phyloP scores from a whole-genome alignment of 2,329 filamentous ascomycete genomes.

The Cordyceps javanica region DNA sequence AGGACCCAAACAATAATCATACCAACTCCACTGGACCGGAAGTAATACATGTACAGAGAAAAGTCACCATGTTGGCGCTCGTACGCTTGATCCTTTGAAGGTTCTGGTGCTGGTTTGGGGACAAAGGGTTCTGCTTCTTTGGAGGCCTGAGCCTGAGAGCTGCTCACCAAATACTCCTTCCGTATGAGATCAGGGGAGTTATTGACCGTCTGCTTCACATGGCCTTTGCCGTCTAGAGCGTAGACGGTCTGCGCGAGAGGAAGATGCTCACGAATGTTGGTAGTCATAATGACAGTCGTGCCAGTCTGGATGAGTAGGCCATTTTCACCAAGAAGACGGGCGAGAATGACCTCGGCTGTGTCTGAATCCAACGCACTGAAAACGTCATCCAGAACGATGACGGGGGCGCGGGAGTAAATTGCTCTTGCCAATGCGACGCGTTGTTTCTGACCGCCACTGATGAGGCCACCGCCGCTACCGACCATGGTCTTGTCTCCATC shows the following conservation, averaged over 20 bases:
- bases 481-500: constrained; percentile 11
- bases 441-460: constrained; percentile 21
- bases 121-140: neutral
- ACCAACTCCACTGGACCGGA: neutral
- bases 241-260: constrained; percentile 8
- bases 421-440: constrained; percentile 61
- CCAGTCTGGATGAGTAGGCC: constrained; percentile 17
- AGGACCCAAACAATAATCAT: neutral
- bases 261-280: constrained; percentile 12
- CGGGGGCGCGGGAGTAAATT: constrained; percentile 82
- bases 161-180: constrained; percentile 7
- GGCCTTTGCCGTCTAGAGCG: constrained; percentile 4
- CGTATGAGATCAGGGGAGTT: constrained; percentile 6
- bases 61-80: constrained; percentile 8
- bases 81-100: constrained; percentile 3
- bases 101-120: neutral
- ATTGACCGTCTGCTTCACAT: constrained; percentile 5
- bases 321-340: constrained; percentile 14
- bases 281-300: constrained; percentile 15
- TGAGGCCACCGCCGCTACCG: constrained; percentile 16
- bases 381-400: constrained; percentile 77
- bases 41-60: constrained; percentile 12
- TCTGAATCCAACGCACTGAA: constrained; percentile 5
- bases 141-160: neutral
- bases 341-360: constrained; percentile 14